Evolutionary conservation across 768 basidiomycete species (phyloP), one percentile per base, ranked within the genome.

Genomic region (Suillus fuscotomentosus): DNA sequence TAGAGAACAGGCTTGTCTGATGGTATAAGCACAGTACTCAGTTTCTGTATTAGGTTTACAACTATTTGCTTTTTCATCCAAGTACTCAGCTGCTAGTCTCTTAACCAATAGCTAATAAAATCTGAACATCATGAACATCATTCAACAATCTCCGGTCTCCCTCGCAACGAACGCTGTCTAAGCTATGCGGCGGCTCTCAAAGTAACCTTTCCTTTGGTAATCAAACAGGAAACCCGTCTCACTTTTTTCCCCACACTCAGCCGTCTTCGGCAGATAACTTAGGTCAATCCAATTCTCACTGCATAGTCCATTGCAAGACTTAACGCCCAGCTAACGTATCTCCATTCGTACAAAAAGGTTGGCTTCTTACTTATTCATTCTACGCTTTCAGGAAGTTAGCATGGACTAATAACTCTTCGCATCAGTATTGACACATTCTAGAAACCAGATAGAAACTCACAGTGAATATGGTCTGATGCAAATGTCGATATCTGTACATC

Each of bases 391-490:
- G 81, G 77, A 90, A 90, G 72, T 91, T 89, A 31, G 94, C 93
- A 67, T 98, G 96, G 81, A 90, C 97, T 88, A 22, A 38, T 22
- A 60, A 71, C 65, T 56, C 61, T 66, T 42, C 68, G 31, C 34
- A 68, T 9, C 60, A 66, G 31, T 71, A 24, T 13, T 50, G 66
- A 60, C 73, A 14, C 10, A 20, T 42, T 43, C 15, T 11, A 42
- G 9, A 62, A 22, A 7, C 39, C 67, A 24, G 61, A 66, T 57
- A 41, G 61, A 13, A 24, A 79, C 91, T 76, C 67, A 93, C 93
- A 98, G 60, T 89, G 89, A 67, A 99, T 82, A 71, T 99, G 97
- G 69, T 95, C 95, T 13, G 89, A 81, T 20, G 88, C 90, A 72
- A 97, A 97, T 3, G 93, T 95, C 1, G 95, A 94, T 51, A 97